Evolutionary conservation across 106 monocot genomes (phyloP).

Genomic region (Allium cepa): DNA sequence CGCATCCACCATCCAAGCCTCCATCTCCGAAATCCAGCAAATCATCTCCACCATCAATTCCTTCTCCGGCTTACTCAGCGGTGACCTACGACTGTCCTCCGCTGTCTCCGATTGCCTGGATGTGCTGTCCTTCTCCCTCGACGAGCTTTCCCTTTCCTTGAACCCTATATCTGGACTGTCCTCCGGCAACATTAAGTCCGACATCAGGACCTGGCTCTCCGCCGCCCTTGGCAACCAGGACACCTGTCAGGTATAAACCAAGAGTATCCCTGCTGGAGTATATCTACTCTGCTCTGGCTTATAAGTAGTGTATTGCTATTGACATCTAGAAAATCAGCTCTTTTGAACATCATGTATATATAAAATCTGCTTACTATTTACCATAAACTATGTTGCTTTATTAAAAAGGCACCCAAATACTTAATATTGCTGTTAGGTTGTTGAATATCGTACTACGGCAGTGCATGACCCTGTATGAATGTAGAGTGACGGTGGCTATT

Average conservation of each 20-base stretch:
- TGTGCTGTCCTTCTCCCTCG: conserved; percentile 77
- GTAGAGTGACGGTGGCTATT: too few relatives aligned
- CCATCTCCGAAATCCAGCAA: conserved; percentile 40
- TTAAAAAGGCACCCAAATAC: too few relatives aligned
- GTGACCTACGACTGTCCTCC: conserved; percentile 63
- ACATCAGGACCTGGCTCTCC: conserved; percentile 55
- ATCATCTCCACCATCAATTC: conserved; percentile 34
- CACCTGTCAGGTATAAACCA: conserved; percentile 22
- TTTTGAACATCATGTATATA: too few relatives aligned
- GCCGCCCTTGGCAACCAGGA: conserved; percentile 66
- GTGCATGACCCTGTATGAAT: too few relatives aligned
- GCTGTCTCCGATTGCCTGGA: conserved; percentile 92
- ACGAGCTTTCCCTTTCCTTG: conserved; percentile 56
- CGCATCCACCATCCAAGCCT: conserved; percentile 39
- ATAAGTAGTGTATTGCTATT: too few relatives aligned
- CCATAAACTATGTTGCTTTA: too few relatives aligned
- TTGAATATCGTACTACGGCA: too few relatives aligned
- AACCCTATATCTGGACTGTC: conserved; percentile 2
- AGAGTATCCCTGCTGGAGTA: too few relatives aligned
- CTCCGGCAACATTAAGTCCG: conserved; percentile 16
- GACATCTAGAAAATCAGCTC: too few relatives aligned
- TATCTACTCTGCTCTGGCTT: too few relatives aligned
- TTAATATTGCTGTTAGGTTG: too few relatives aligned
- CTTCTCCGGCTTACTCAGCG: conserved; percentile 33
- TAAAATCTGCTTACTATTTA: too few relatives aligned